Evolutionary conservation across 2,329 filamentous ascomycete genomes (phyloP).

Genomic region (Neonectria ditissima): DNA sequence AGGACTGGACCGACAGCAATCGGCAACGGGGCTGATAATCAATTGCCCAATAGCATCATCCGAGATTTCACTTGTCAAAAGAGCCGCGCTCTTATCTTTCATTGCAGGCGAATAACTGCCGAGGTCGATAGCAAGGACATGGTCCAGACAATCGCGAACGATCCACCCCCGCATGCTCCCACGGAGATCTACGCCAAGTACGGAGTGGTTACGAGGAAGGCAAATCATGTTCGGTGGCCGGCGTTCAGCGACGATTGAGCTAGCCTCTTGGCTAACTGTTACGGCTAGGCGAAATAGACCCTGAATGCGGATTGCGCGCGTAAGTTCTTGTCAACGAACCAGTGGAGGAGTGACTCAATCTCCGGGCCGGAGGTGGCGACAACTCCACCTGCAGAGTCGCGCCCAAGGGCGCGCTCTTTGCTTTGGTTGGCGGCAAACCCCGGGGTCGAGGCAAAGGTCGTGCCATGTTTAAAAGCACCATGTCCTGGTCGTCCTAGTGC

Average conservation of each 20-base stretch:
- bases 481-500: slow-evolving; percentile 23
- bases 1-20: slow-evolving; percentile 14
- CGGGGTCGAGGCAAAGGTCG: slow-evolving; percentile 24
- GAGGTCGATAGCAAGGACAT: slow-evolving; percentile 7
- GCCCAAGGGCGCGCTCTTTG: slow-evolving; percentile 22
- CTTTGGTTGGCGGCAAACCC: slow-evolving; percentile 29
- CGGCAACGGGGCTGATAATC: not conserved
- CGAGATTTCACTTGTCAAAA: slow-evolving; percentile 3
- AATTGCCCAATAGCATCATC: slow-evolving; percentile 8
- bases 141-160: slow-evolving; percentile 11
- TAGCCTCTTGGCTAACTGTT: slow-evolving; percentile 27
- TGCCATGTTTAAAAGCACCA: slow-evolving; percentile 35
- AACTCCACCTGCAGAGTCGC: slow-evolving; percentile 35
- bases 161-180: slow-evolving; percentile 40
- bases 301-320: not conserved
- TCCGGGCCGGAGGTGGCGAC: slow-evolving; percentile 30
- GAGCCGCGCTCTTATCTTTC: slow-evolving; percentile 8
- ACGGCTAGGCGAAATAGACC: slow-evolving; percentile 14
- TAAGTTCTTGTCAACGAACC: slow-evolving; percentile 14
- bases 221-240: slow-evolving; percentile 14
- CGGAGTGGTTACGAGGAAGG: not conserved
- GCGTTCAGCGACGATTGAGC: slow-evolving; percentile 16
- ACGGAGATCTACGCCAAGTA: slow-evolving; percentile 4
- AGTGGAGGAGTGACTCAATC: slow-evolving; percentile 26
- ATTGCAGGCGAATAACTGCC: slow-evolving; percentile 1